Conservation (phyloP, 768 basidiomycete species). For the Serendipita sp. region DNA sequence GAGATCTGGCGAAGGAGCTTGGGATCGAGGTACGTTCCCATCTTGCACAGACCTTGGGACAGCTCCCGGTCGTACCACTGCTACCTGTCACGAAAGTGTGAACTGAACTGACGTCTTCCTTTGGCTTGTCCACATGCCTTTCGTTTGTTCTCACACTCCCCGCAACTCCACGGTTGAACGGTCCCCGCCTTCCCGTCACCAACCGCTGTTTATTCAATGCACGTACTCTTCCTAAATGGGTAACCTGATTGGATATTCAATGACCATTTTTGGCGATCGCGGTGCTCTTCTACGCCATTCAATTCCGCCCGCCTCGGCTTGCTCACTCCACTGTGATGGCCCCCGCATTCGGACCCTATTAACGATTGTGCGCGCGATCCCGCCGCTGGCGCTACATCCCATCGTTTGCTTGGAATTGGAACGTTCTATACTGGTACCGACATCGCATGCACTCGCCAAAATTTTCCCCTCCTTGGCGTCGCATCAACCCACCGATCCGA, state of each 20-base stretch:
- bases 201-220: not conserved
- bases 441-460: too few relatives aligned
- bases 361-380: not conserved
- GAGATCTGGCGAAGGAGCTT: conserved; percentile 41
- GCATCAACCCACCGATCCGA: too few relatives aligned
- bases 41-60: not conserved
- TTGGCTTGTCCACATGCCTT: not conserved
- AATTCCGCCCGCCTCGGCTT: not conserved
- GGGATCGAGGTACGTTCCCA: conserved; percentile 39
- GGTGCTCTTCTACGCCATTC: too few relatives aligned
- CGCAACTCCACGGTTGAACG: not conserved
- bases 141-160: too few relatives aligned
- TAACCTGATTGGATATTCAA: too few relatives aligned
- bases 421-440: too few relatives aligned
- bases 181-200: not conserved
- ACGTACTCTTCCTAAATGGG: not conserved
- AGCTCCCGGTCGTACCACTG: not conserved
- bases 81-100: not conserved
- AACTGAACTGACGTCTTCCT: not conserved
- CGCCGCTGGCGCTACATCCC: too few relatives aligned
- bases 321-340: too few relatives aligned
- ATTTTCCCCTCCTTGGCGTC: too few relatives aligned
- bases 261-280: too few relatives aligned
- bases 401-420: too few relatives aligned
- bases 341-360: too few relatives aligned